Evolutionary conservation across 192 early-diverging fungal species (phyloP).

Genomic region (Coemansia sp.): DNA sequence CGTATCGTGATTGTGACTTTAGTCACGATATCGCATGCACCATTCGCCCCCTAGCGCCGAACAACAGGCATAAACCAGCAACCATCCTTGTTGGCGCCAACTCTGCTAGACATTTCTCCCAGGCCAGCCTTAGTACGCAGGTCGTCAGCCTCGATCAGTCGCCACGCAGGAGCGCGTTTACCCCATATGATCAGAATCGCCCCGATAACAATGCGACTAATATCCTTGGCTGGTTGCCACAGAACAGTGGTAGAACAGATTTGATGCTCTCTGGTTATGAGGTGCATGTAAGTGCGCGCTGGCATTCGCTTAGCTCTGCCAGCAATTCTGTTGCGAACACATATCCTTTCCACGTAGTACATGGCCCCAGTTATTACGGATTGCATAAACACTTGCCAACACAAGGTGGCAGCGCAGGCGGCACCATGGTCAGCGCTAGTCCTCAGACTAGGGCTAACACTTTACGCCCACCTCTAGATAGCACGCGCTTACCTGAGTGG

Average conservation of each 20-base stretch:
- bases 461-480: background rate
- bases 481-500: background rate
- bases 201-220: background rate
- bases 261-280: background rate
- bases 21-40: slow-evolving; percentile 10
- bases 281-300: background rate
- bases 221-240: background rate
- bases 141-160: background rate
- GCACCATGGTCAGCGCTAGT: background rate
- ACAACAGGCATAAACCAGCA: background rate
- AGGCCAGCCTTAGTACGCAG: background rate
- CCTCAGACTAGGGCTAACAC: background rate
- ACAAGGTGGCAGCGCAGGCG: background rate
- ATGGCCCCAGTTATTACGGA: background rate
- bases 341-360: background rate
- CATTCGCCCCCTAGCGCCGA: background rate
- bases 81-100: background rate
- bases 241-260: background rate
- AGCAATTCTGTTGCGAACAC: background rate
- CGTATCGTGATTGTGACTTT: slow-evolving; percentile 51
- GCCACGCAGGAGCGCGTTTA: background rate
- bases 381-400: background rate
- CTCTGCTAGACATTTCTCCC: background rate
- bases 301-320: background rate
- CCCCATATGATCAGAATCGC: background rate